Evolutionary conservation across 352 stramenopile species (phyloP).

Genomic region (Phytophthora litchii): DNA sequence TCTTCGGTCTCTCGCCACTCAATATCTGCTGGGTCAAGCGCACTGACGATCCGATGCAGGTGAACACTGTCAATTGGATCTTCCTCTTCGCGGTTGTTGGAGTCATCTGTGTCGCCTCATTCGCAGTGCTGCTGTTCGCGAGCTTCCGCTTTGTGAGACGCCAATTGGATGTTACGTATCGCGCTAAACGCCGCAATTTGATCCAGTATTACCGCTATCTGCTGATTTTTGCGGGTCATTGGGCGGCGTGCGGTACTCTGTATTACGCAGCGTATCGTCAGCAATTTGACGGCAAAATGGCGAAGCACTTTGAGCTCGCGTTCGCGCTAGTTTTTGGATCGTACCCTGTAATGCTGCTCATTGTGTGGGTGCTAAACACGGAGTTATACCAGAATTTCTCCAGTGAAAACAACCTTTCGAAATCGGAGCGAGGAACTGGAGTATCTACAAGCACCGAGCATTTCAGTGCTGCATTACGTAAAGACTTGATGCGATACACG

Average conservation of each 20-base stretch:
- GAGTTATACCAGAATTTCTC: constrained; percentile 83
- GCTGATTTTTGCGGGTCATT: constrained; percentile 76
- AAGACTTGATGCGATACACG: constrained; percentile 88
- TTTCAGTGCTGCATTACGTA: constrained; percentile 77
- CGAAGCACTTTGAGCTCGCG: constrained; percentile 61
- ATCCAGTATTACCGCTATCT: constrained; percentile 89
- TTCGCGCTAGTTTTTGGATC: constrained; percentile 73
- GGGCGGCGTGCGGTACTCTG: constrained; percentile 62
- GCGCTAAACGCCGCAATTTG: constrained; percentile 78
- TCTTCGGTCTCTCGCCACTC: constrained; percentile 69
- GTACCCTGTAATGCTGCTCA: constrained; percentile 72
- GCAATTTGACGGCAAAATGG: constrained; percentile 61
- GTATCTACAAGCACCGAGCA: constrained; percentile 65
- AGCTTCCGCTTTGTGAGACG: constrained; percentile 87
- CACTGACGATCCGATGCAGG: constrained; percentile 39
- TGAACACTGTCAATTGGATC: constrained; percentile 75
- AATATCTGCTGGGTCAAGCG: constrained; percentile 83
- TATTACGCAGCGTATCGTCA: constrained; percentile 82
- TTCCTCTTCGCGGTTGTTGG: constrained; percentile 65
- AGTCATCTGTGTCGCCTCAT: constrained; percentile 59
- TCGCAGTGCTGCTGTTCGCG: constrained; percentile 78
- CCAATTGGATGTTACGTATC: constrained; percentile 86
- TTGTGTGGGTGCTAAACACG: constrained; percentile 86
- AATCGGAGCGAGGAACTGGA: constrained; percentile 49
- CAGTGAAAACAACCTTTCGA: constrained; percentile 70